Conservation (phyloP, 371 early-diverging fungal genomes). For the Zychaea mexicana region DNA sequence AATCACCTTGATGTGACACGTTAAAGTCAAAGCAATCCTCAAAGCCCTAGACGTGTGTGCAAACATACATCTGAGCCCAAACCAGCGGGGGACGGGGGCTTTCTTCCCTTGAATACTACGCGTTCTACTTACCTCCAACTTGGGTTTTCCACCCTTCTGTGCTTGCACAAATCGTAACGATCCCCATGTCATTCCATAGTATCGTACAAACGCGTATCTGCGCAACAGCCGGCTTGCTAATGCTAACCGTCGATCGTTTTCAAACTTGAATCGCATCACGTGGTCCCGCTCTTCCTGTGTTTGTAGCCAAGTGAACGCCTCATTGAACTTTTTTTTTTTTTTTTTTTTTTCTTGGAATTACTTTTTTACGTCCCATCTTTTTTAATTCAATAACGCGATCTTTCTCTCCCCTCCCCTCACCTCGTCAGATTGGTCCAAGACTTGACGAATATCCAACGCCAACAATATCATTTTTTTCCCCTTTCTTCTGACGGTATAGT, state of each 20-base stretch:
- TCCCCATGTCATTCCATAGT: slow-evolving; percentile 10
- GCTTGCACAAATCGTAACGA: neutral
- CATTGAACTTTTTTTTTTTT: slow-evolving; percentile 20
- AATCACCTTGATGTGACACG: slow-evolving; percentile 68
- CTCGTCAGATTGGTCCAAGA: neutral
- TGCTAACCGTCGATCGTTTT: slow-evolving; percentile 32
- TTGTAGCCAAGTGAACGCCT: slow-evolving; percentile 31
- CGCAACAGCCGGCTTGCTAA: slow-evolving; percentile 35
- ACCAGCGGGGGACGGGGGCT: too few species aligned
- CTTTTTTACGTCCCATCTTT: too few species aligned
- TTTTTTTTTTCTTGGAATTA: neutral
- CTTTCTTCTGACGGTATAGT: too few species aligned
- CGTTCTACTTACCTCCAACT: neutral
- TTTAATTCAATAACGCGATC: neutral
- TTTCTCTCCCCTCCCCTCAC: neutral
- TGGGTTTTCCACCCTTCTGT: slow-evolving; percentile 13
- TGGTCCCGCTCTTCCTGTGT: slow-evolving; percentile 18
- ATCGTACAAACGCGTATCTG: slow-evolving; percentile 31
- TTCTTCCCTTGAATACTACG: neutral
- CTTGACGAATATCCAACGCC: slow-evolving; percentile 7
- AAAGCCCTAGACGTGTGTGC: neutral
- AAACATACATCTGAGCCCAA: too few species aligned
- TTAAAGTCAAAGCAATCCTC: slow-evolving; percentile 43
- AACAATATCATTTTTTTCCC: slow-evolving; percentile 13
- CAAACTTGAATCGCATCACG: slow-evolving; percentile 35